Evolutionary conservation across 495 filamentous ascomycete genomes (phyloP).

Genomic region (Friedmanniomyces endolithicus): DNA sequence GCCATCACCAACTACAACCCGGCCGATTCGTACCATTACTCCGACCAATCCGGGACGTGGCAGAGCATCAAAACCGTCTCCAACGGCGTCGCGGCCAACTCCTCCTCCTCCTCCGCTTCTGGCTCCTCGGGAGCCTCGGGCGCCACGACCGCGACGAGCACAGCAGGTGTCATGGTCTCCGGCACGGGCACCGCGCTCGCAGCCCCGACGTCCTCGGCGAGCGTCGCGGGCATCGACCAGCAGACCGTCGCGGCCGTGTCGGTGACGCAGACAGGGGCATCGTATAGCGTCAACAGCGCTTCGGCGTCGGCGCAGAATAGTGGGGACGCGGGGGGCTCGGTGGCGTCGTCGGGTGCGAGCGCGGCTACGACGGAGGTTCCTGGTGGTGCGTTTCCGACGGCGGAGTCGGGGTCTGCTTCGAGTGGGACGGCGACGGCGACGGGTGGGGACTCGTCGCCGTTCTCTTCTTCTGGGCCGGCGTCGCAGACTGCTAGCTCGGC

Average conservation of each 20-base stretch:
- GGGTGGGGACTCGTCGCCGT: background rate
- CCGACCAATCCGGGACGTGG: conserved; percentile 45
- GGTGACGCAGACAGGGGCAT: background rate
- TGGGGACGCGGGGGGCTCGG: too few species aligned
- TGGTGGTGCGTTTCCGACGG: background rate
- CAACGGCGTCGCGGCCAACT: background rate
- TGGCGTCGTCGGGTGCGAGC: background rate
- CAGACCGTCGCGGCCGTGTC: conserved; percentile 5
- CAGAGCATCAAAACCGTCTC: conserved; percentile 27
- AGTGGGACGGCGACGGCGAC: background rate
- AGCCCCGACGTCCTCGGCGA: conserved; percentile 1
- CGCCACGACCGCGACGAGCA: background rate
- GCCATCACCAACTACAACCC: conserved; percentile 53
- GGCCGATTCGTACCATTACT: conserved; percentile 56
- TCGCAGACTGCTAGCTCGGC: background rate
- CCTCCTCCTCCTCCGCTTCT: background rate
- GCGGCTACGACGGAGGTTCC: conserved; percentile 9
- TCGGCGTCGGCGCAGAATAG: conserved; percentile 3
- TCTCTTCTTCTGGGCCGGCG: background rate
- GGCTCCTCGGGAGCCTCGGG: too few species aligned
- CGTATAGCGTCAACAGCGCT: conserved; percentile 6
- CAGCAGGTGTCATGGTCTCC: background rate
- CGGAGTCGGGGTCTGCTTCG: too few species aligned
- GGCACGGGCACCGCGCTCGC: background rate
- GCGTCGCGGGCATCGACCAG: background rate